Evolutionary conservation across 352 stramenopile species (phyloP).

Genomic region (Phytophthora sojae): DNA sequence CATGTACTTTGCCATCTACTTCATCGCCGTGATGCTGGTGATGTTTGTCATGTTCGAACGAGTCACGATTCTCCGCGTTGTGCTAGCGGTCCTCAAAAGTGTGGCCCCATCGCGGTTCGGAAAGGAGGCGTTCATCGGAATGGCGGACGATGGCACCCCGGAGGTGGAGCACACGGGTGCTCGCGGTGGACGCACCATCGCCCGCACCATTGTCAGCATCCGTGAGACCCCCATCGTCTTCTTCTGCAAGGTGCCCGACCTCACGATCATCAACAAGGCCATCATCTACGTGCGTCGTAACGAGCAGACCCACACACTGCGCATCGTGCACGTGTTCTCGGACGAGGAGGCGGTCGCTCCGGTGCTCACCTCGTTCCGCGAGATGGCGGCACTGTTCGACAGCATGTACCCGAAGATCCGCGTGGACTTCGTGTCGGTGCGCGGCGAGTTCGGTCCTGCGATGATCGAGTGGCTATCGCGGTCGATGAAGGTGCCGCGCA

Average conservation of each 20-base stretch:
- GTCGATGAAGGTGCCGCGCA: constrained; percentile 73
- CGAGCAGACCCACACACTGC: constrained; percentile 89
- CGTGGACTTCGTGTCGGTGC: constrained; percentile 25
- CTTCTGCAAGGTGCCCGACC: constrained; percentile 92
- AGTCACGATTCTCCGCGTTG: constrained; percentile 80
- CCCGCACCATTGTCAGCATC: constrained; percentile 74
- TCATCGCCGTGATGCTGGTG: constrained; percentile 70
- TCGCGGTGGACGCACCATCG: constrained; percentile 80
- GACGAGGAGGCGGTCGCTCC: too few species aligned
- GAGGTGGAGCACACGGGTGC: constrained; percentile 61
- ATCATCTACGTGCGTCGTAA: constrained; percentile 95
- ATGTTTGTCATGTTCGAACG: constrained; percentile 90
- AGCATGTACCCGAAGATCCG: too few species aligned
- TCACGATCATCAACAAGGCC: constrained; percentile 94
- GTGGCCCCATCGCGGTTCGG: constrained; percentile 59
- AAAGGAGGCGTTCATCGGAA: constrained; percentile 14
- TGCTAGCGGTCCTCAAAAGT: constrained; percentile 66
- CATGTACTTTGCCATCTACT: constrained; percentile 90
- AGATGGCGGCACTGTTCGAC: too few species aligned
- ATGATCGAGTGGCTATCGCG: constrained; percentile 80
- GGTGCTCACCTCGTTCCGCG: too few species aligned
- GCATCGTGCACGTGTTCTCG: constrained; percentile 7
- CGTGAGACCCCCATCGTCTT: constrained; percentile 91
- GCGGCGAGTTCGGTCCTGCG: constrained; percentile 62
- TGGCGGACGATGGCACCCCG: constrained; percentile 14